A percentile compares a stretch with the other conserved stretches of the same genome.
These are phyloP conservation scores for Trichoderma sp. DNA, from an alignment of 2,329 filamentous ascomycete genomes.

Conservation along the genomic window DNA sequence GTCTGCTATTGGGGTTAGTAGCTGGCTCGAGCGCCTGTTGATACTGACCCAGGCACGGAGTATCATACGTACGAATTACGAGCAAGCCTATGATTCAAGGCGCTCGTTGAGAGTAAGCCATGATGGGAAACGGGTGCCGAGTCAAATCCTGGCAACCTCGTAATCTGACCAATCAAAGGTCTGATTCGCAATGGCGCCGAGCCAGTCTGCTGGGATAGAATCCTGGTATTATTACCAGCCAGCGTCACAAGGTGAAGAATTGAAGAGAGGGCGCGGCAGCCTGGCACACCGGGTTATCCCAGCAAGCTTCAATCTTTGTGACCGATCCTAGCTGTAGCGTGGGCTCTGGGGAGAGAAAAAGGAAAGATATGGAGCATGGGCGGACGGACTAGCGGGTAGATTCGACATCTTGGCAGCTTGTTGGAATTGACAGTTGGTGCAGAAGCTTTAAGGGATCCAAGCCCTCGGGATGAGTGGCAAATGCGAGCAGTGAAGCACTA, in stretches of 20 bases:
- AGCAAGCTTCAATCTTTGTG: background rate
- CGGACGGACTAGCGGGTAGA: background rate
- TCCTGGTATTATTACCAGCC: background rate
- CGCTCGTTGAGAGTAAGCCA: background rate
- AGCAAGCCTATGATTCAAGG: background rate
- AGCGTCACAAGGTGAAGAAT: background rate
- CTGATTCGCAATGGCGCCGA: background rate
- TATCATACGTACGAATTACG: background rate
- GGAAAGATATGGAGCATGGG: background rate
- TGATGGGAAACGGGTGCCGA: background rate
- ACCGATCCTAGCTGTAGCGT: background rate
- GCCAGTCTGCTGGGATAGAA: constrained; percentile 1
- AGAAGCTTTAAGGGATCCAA: background rate
- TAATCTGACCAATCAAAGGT: background rate
- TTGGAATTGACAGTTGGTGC: background rate
- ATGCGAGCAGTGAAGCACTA: no score
- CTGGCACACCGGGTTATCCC: background rate
- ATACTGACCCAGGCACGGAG: background rate
- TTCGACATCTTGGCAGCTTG: background rate
- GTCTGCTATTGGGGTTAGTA: background rate
- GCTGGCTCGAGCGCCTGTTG: background rate
- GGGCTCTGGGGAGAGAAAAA: background rate
- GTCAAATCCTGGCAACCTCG: background rate
- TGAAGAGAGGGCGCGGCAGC: background rate
- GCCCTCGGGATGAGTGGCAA: background rate